These are phyloP conservation scores for Apiospora koreana DNA, from an alignment of 2,329 filamentous ascomycete species.

Conservation along the genomic window DNA sequence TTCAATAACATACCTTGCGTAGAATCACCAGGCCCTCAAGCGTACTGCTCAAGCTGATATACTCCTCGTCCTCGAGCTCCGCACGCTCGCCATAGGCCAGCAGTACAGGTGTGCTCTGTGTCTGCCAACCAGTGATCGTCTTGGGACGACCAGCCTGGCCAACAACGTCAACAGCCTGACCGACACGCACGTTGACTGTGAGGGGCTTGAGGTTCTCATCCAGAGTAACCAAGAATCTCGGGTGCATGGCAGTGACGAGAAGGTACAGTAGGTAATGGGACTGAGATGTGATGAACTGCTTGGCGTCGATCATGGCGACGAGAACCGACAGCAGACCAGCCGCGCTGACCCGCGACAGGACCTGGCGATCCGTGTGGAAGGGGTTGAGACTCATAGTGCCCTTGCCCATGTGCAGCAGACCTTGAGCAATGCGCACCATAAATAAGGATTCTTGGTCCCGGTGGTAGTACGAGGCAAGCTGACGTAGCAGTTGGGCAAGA, in stretches of 20 bases:
- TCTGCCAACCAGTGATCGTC: slow-evolving; percentile 99
- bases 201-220: slow-evolving; percentile 93
- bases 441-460: slow-evolving; percentile 94
- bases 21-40: slow-evolving; percentile 95
- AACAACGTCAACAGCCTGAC: slow-evolving; percentile 97
- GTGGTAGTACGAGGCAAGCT: slow-evolving; percentile 97
- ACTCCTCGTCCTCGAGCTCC: slow-evolving; percentile 96
- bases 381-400: slow-evolving; percentile 93
- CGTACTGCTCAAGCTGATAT: slow-evolving; percentile 86
- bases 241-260: slow-evolving; percentile 94
- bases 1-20: slow-evolving; percentile 73
- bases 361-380: slow-evolving; percentile 98
- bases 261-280: slow-evolving; percentile 96
- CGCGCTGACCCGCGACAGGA: slow-evolving; percentile 87
- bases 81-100: slow-evolving; percentile 93
- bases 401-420: slow-evolving; percentile 98
- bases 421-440: slow-evolving; percentile 98
- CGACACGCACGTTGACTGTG: slow-evolving; percentile 93
- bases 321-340: slow-evolving; percentile 88
- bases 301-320: slow-evolving; percentile 92
- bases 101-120: slow-evolving; percentile 96
- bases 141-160: slow-evolving; percentile 96
- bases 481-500: slow-evolving; percentile 88
- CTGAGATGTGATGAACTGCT: slow-evolving; percentile 70
- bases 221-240: slow-evolving; percentile 92